phyloP scores from a whole-genome alignment of 2,329 filamentous ascomycete species.

The Cladosporium sp. region DNA sequence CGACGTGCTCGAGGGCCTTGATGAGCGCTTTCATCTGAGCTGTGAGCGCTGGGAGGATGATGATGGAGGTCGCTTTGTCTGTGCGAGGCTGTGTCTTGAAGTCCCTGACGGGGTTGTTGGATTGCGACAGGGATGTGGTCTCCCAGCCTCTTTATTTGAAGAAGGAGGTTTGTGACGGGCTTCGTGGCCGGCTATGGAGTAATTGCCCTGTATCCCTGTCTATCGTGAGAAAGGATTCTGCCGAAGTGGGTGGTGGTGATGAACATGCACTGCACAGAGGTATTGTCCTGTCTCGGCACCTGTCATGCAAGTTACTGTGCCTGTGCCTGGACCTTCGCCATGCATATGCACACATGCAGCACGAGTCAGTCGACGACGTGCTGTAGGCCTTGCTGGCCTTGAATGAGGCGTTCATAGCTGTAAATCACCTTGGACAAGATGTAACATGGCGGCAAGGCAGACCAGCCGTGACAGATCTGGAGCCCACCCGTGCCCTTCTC shows the following conservation, averaged over 20 bases:
- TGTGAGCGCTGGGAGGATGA: too few species aligned
- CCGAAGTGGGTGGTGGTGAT: background rate
- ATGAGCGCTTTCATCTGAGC: background rate
- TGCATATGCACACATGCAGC: too few species aligned
- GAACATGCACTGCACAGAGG: too few species aligned
- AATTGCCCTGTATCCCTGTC: background rate
- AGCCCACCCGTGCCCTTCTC: too few species aligned
- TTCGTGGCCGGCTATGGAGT: background rate
- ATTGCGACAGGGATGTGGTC: background rate
- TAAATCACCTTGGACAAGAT: too few species aligned
- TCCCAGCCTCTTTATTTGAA: slow-evolving; percentile 11
- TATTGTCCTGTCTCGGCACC: slow-evolving; percentile 7
- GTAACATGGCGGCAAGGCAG: too few species aligned
- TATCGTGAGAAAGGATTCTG: background rate
- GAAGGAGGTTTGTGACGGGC: slow-evolving; percentile 1
- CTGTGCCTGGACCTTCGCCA: too few species aligned
- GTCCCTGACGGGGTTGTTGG: background rate
- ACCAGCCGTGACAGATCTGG: too few species aligned
- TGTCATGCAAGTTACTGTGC: background rate
- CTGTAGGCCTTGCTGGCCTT: too few species aligned
- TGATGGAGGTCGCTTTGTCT: background rate
- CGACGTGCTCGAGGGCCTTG: background rate
- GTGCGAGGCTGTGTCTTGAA: background rate
- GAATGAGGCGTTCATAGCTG: too few species aligned
- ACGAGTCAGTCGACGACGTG: too few species aligned